These are phyloP conservation scores for Flammula alnicola DNA, from an alignment of 1,284 basidiomycete species.

Conservation along the genomic window DNA sequence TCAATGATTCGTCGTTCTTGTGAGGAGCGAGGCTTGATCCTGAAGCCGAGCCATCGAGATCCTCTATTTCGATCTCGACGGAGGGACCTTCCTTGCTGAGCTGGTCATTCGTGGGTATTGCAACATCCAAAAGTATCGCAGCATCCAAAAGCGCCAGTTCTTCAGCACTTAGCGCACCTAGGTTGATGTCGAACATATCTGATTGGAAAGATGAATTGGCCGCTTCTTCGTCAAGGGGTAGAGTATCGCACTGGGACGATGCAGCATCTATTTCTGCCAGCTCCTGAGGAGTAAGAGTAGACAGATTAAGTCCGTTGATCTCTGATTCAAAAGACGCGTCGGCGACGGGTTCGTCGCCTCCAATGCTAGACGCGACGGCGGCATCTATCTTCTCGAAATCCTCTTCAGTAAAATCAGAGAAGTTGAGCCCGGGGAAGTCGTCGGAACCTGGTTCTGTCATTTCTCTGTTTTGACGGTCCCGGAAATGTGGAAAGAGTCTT, in stretches of 20 bases:
- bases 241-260: slow-evolving; percentile 15
- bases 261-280: slow-evolving; percentile 15
- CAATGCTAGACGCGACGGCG: slow-evolving; percentile 20
- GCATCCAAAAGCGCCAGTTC: slow-evolving; percentile 21
- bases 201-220: slow-evolving; percentile 16
- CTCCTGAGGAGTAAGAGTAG: slow-evolving; percentile 17
- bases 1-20: too few relatives aligned
- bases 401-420: slow-evolving; percentile 49
- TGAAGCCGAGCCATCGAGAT: neutral
- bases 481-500: too few relatives aligned
- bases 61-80: slow-evolving; percentile 17
- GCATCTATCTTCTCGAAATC: slow-evolving; percentile 60
- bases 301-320: slow-evolving; percentile 14
- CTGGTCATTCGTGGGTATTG: neutral
- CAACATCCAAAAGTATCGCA: too few relatives aligned
- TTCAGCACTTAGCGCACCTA: slow-evolving; percentile 16
- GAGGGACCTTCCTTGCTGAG: slow-evolving; percentile 6
- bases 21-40: neutral
- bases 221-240: slow-evolving; percentile 3
- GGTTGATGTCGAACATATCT: slow-evolving; percentile 21
- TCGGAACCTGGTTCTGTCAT: slow-evolving; percentile 39
- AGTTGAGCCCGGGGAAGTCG: slow-evolving; percentile 42
- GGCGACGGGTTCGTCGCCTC: neutral
- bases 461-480: too few relatives aligned
- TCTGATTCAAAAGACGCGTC: slow-evolving; percentile 15